phyloP scores from a whole-genome alignment of 768 basidiomycete species.

The Suillus cothurnatus region DNA sequence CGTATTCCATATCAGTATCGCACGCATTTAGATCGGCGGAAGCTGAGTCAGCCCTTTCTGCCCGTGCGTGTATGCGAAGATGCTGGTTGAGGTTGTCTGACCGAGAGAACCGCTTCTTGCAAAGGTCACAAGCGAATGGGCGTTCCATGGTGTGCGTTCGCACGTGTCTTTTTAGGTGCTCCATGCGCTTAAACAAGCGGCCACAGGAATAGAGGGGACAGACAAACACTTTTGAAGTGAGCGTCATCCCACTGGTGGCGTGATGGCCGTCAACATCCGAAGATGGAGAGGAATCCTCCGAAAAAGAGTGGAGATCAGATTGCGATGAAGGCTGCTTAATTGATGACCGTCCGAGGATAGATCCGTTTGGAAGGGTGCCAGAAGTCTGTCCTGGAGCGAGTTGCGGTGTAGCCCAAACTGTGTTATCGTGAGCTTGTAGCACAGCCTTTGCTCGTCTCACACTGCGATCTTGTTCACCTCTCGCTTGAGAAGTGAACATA shows the following conservation, averaged over 20 bases:
- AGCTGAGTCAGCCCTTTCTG: slow-evolving; percentile 31
- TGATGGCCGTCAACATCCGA: slow-evolving; percentile 18
- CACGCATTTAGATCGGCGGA: slow-evolving; percentile 29
- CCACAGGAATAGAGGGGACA: slow-evolving; percentile 87
- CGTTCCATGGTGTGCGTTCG: slow-evolving; percentile 90
- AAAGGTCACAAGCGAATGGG: slow-evolving; percentile 74
- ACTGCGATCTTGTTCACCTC: slow-evolving; percentile 50
- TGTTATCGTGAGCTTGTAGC: slow-evolving; percentile 8
- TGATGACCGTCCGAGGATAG: slow-evolving; percentile 22
- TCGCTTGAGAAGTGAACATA: slow-evolving; percentile 64
- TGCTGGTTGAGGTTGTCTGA: slow-evolving; percentile 92
- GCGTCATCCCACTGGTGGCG: slow-evolving; percentile 25
- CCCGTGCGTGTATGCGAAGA: slow-evolving; percentile 66
- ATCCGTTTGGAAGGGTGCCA: slow-evolving; percentile 23
- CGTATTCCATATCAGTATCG: slow-evolving; percentile 36
- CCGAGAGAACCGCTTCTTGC: slow-evolving; percentile 82
- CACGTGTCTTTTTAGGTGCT: slow-evolving; percentile 86
- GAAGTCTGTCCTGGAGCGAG: slow-evolving; percentile 25
- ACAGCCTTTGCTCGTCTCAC: slow-evolving; percentile 18
- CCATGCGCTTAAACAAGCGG: slow-evolving; percentile 87
- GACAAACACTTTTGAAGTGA: slow-evolving; percentile 66
- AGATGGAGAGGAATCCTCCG: slow-evolving; percentile 18
- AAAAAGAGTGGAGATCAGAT: slow-evolving; percentile 16
- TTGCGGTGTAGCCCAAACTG: slow-evolving; percentile 15
- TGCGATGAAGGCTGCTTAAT: slow-evolving; percentile 22